Evolutionary conservation across 768 basidiomycete genomes (phyloP).

Genomic region (Porphyrellus cyaneotinctus): DNA sequence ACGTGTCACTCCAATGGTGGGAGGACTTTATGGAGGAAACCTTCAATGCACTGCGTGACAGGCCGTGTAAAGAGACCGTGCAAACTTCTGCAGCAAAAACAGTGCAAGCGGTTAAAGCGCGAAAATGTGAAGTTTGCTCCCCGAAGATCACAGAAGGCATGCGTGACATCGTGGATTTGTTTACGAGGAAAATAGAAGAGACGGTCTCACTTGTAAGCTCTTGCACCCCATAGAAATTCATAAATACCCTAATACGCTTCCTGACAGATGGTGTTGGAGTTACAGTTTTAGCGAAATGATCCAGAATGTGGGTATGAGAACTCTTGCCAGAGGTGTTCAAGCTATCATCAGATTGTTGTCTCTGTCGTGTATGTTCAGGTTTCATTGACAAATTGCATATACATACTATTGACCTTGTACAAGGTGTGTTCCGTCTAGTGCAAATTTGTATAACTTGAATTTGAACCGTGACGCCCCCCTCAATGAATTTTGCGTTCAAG

Average conservation of each 20-base stretch:
- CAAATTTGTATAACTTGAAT: too few relatives aligned
- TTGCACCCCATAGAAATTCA: background rate
- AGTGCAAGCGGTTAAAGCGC: background rate
- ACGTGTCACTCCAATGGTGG: conserved; percentile 15
- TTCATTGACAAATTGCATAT: too few relatives aligned
- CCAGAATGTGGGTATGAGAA: too few relatives aligned
- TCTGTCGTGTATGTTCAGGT: too few relatives aligned
- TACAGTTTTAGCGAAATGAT: background rate
- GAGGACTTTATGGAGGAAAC: conserved; percentile 6
- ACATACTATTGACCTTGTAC: too few relatives aligned
- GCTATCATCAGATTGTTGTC: too few relatives aligned
- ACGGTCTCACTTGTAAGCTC: background rate
- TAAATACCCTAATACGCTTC: background rate
- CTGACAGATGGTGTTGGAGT: background rate
- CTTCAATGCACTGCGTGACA: background rate
- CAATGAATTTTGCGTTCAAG: too few relatives aligned
- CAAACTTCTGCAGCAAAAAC: background rate
- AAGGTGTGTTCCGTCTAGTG: too few relatives aligned
- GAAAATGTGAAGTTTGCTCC: background rate
- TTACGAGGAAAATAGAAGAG: conserved; percentile 9
- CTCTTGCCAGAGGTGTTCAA: too few relatives aligned
- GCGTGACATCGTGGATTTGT: background rate
- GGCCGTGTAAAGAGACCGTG: background rate
- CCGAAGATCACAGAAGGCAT: background rate
- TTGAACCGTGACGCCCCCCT: too few relatives aligned